A percentile compares a stretch with the other conserved stretches of the same genome.
phyloP scores from a whole-genome alignment of 371 early-diverging fungal genomes.

The Lichtheimia ornata region DNA sequence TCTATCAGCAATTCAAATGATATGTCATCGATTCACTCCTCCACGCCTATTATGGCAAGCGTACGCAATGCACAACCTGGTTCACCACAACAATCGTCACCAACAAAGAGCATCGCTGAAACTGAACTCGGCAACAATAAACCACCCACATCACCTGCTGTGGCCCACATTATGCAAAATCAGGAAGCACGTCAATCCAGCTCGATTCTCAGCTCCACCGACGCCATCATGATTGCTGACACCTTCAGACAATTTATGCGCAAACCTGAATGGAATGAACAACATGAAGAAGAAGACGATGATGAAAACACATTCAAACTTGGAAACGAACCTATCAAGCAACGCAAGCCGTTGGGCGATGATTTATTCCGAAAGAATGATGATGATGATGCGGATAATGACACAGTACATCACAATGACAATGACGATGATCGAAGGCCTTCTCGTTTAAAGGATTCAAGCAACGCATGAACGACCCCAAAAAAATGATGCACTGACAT shows the following conservation, averaged over 20 bases:
- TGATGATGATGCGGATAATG: not conserved
- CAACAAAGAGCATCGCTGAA: constrained; percentile 3
- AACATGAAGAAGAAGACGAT: constrained; percentile 27
- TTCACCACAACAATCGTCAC: not conserved
- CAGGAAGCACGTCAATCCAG: constrained; percentile 38
- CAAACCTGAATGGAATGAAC: constrained; percentile 55
- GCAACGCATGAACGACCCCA: no score
- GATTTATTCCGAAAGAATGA: constrained; percentile 2
- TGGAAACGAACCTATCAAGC: not conserved
- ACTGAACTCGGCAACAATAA: not conserved
- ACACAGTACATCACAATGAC: no score
- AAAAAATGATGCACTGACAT: no score
- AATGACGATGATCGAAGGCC: no score
- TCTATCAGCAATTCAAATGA: constrained; percentile 14
- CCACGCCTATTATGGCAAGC: constrained; percentile 12
- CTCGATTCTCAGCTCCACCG: constrained; percentile 47
- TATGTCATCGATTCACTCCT: constrained; percentile 17
- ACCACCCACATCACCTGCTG: constrained; percentile 3
- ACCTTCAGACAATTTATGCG: constrained; percentile 54
- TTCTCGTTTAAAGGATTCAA: not conserved
- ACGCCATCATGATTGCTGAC: constrained; percentile 54
- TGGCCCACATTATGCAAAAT: constrained; percentile 17
- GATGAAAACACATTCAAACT: constrained; percentile 3
- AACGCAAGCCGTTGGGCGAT: not conserved
- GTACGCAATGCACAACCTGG: constrained; percentile 1